Base-by-base conservation (phyloP, 805 yeast species). In the Metschnikowia sp. region DNA sequence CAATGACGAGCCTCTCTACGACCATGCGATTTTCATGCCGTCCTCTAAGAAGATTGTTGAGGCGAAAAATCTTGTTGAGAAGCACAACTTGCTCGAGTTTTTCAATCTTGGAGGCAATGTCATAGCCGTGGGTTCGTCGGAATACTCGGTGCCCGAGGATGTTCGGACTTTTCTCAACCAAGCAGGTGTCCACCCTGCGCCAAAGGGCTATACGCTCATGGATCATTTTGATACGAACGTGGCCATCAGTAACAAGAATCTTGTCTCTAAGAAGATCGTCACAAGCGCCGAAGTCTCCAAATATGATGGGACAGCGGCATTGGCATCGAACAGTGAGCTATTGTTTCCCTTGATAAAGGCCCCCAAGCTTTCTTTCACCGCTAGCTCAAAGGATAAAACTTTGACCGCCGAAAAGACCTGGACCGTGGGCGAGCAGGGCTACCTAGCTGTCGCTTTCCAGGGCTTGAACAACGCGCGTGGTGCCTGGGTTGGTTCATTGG, bases 401-500 rank as follows among this genome's bases (percentile, higher is more conserved):
- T 65, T 75, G 36, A 76, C 71, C 52, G 48, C 62, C 10, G 77
- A 74, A 10, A 69, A 71, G 18, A 74, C 82, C 3, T 91, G 96
- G 96, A 81, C 87, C 11, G 71, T 82, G 32, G 97, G 97, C 30
- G 73, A 82, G 37, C 95, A 91, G 68, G 90, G 88, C 4, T 84
- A 72, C 63, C 63, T 87, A 44, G 80, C 83, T 19, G 95, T 81
- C 9, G 94, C 83, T 1, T 78, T 88, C 58, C 99, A 94, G 49
- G 84, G 84, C 40, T 74, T 82, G 47, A 80, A 80, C 61, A 88
- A 87, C 60, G 87, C 96, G 2, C 82, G 99, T 57, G 74, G 82
- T 39, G 61, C 77, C 10, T 89, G 97, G 96, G 58, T 84, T 13
- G 98, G 97, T n/a, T 76, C 86, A 39, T 70, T 69, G 28, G 72